Evolutionary conservation across 257 asterid species (phyloP).

Genomic region (Hygrophila difformis): DNA sequence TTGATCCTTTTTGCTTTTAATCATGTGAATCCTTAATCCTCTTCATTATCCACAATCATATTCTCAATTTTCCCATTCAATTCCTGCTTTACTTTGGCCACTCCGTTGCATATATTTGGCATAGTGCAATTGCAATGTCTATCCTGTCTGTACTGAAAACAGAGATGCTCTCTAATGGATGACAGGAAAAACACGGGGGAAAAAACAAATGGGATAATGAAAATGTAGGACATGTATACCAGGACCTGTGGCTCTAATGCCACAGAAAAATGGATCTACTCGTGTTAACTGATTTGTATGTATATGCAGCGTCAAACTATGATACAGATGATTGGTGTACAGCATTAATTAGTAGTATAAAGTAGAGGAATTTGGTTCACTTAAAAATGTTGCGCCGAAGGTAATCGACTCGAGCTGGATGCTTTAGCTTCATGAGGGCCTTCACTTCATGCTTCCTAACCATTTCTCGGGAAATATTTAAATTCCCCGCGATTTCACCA

Average conservation of each 20-base stretch:
- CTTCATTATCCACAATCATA: too few relatives aligned
- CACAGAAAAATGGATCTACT: conserved; percentile 23
- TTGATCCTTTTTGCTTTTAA: too few relatives aligned
- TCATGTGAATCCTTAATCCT: too few relatives aligned
- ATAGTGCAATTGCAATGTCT: too few relatives aligned
- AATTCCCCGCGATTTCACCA: conserved; percentile 91
- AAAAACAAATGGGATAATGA: background rate
- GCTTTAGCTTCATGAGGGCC: conserved; percentile 98
- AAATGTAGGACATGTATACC: conserved; percentile 7
- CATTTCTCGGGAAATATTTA: conserved; percentile 90
- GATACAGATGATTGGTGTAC: conserved; percentile 25
- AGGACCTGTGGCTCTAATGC: conserved; percentile 14
- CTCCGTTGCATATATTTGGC: too few relatives aligned
- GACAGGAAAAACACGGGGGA: background rate
- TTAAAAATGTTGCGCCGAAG: conserved; percentile 57
- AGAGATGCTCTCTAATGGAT: too few relatives aligned
- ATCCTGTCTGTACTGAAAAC: too few relatives aligned
- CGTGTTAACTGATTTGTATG: conserved; percentile 16
- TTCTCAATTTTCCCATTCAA: too few relatives aligned
- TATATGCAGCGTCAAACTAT: conserved; percentile 20
- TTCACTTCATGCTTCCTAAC: conserved; percentile 80
- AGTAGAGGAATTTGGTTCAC: too few relatives aligned
- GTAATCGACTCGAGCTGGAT: conserved; percentile 81
- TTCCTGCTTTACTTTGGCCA: too few relatives aligned
- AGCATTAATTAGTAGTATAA: too few relatives aligned